A percentile compares a stretch with the other conserved stretches of the same genome.
These are phyloP conservation scores for Eucalyptus sp. DNA, from an alignment of 345 rosid genomes.

Conservation along the genomic window DNA sequence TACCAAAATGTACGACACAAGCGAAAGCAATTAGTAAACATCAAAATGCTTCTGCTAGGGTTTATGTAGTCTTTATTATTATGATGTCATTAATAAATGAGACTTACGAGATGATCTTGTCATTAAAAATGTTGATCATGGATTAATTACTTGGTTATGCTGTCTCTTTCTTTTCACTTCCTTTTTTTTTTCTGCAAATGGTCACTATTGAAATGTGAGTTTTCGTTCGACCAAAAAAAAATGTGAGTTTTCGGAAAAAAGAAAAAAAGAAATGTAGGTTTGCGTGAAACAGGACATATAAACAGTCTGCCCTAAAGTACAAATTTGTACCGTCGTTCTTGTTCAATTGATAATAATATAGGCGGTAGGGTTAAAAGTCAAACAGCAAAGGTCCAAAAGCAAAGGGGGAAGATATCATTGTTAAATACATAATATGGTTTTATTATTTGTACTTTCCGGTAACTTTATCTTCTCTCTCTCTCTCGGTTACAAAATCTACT, in stretches of 20 bases:
- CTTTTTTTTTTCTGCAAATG: neutral
- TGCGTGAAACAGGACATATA: neutral
- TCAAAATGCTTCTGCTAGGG: neutral
- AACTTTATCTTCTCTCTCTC: conserved; percentile 11
- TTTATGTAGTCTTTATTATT: neutral
- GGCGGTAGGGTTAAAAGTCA: neutral
- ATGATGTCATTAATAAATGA: neutral
- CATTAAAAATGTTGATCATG: neutral
- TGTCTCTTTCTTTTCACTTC: neutral
- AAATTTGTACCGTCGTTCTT: neutral
- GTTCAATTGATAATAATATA: neutral
- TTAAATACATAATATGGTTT: neutral
- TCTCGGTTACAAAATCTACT: neutral
- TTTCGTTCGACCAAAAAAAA: too few species aligned
- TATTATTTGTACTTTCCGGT: neutral
- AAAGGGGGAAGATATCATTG: neutral
- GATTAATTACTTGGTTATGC: neutral
- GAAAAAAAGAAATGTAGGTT: too few species aligned
- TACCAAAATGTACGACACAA: neutral
- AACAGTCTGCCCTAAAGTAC: neutral
- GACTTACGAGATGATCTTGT: neutral
- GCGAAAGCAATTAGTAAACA: neutral
- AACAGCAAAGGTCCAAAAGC: neutral
- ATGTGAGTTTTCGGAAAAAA: too few species aligned
- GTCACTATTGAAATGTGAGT: neutral